Evolutionary conservation across 306 rosid species (phyloP).

Genomic region (Ochetophila trinervis): DNA sequence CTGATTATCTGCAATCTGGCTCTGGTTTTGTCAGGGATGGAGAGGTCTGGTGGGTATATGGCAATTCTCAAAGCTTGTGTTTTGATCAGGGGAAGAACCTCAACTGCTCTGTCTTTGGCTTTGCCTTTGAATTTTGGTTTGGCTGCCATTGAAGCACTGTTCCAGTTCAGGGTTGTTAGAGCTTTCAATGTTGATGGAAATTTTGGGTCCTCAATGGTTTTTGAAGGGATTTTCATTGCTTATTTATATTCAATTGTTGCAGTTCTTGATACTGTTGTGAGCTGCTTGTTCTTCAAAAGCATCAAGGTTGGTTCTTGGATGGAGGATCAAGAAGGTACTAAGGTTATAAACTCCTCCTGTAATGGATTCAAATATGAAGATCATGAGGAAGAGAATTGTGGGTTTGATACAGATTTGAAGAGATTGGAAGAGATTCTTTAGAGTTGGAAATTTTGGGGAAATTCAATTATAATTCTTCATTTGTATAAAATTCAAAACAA

Average conservation of each 20-base stretch:
- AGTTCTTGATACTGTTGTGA: slow-evolving; percentile 69
- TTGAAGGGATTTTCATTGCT: slow-evolving; percentile 71
- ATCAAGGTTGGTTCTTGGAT: slow-evolving; percentile 29
- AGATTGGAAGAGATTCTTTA: slow-evolving; percentile 41
- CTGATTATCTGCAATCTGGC: slow-evolving; percentile 68
- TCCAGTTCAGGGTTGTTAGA: slow-evolving; percentile 66
- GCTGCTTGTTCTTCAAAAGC: slow-evolving; percentile 62
- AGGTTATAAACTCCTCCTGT: neutral
- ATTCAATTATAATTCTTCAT: no score
- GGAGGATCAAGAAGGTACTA: slow-evolving; percentile 30
- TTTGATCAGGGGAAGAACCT: slow-evolving; percentile 60
- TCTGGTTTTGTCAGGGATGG: slow-evolving; percentile 63
- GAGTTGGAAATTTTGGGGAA: neutral
- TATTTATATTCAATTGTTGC: slow-evolving; percentile 71
- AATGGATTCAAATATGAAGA: slow-evolving; percentile 34
- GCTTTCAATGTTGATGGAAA: slow-evolving; percentile 34
- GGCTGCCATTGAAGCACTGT: slow-evolving; percentile 80
- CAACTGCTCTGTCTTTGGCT: slow-evolving; percentile 71
- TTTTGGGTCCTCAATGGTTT: slow-evolving; percentile 33
- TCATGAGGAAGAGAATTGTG: slow-evolving; percentile 34
- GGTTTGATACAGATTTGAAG: slow-evolving; percentile 23
- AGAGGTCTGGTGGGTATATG: slow-evolving; percentile 49
- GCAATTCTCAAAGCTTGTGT: slow-evolving; percentile 70
- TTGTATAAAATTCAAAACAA: no score
- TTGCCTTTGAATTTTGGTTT: slow-evolving; percentile 61